A percentile compares a stretch with the other conserved stretches of the same genome.
Evolutionary conservation across 768 basidiomycete genomes (phyloP).

Genomic region (Russula sp.): DNA sequence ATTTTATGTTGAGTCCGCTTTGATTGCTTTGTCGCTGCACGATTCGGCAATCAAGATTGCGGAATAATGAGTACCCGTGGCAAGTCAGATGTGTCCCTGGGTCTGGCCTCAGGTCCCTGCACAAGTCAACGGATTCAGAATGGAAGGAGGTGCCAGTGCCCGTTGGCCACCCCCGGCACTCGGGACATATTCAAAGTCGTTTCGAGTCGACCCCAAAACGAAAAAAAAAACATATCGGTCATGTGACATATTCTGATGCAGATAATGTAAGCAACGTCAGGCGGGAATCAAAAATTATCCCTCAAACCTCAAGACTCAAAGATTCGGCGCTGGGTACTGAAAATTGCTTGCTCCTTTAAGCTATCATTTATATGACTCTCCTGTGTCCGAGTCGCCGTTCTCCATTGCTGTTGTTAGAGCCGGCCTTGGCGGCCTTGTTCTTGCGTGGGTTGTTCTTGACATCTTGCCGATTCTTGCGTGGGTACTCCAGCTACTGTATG

Average conservation of each 20-base stretch:
- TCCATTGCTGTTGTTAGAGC: conserved; percentile 21
- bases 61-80: not conserved
- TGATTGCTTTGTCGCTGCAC: not conserved
- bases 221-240: too few relatives aligned
- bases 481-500: conserved; percentile 64
- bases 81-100: not conserved
- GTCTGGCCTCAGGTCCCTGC: not conserved
- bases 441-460: too few relatives aligned
- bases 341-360: not conserved
- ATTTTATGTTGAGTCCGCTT: too few relatives aligned
- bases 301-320: not conserved
- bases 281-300: not conserved
- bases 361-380: conserved; percentile 4
- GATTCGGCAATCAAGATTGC: not conserved
- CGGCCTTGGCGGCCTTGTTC: conserved; percentile 46
- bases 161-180: not conserved
- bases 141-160: not conserved
- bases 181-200: not conserved
- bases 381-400: conserved; percentile 5
- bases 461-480: conserved; percentile 55
- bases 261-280: not conserved
- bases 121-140: not conserved
- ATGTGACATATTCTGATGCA: not conserved
- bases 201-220: not conserved
- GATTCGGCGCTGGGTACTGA: not conserved